Base-by-base conservation (phyloP, 2,329 filamentous ascomycete genomes). In the Ramularia endophylla region DNA sequence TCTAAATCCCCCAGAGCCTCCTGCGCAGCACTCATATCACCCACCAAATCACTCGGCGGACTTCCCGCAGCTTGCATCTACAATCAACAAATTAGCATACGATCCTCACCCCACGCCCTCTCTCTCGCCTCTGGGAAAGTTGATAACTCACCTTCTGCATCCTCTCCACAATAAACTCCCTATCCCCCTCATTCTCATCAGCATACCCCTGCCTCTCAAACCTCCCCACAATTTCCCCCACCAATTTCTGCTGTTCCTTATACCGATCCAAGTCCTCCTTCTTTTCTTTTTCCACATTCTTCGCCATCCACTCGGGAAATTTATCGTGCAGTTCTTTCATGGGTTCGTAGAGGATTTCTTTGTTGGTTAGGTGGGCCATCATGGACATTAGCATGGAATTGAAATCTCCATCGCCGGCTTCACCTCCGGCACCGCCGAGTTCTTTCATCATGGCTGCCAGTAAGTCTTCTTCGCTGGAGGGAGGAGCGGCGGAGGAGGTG, bases 291-390 rank as follows among this genome's bases (percentile, higher is more conserved):
- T 72, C 79, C 29, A 68, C 75, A 63, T 95, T 90, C 66, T 85
- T 83, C 56, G 77, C 76, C 62, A 98, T 74, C 90, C 92, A 98
- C 2, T 68, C 80, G 0, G 89, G 90, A 60, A 92, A 98, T 65
- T 95, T 97, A 39, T 87, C 83, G 63, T 94, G 71, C 35, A 98
- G 71, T 67, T 98, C 92, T 70, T 95, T 95, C 88, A 98, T 95
- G 2, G 92, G 92, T 68, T 98, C 90, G 62, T 97, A 97, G 37
- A 98, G 68, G 49, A 98, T 95, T 54, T 97, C 92, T 71, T 95
- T 97, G 65, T 94, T 95, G 3, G 92, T 97, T 49, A 98, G 75
- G 65, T 98, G 89, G 68, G 97, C 87, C 90, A 98, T 97, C 87
- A 97, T 95, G 40, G 85, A 86, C 75, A 94, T 80, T 45, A 98